Base-by-base conservation (phyloP, 257 asterid species). In the Henckelia pumila region DNA sequence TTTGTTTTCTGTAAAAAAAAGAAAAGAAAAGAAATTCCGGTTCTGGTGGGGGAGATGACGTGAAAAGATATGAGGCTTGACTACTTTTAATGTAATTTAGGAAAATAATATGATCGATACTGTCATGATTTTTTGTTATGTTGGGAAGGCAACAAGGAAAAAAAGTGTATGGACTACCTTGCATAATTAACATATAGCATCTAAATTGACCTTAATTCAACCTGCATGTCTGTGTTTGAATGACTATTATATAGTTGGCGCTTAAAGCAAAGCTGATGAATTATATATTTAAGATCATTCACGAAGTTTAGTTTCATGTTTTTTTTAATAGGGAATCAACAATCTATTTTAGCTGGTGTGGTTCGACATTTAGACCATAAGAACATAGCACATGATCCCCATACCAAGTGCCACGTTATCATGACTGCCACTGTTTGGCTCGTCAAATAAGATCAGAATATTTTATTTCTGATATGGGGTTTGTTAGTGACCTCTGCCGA, bases 301-400 rank as follows among this genome's bases (percentile, higher is more conserved):
- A 68, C 49, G 55, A 23, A 63, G 72, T 28, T 35, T 44, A 67
- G 14, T 53, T 72, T 64, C 33, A 53, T 26, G 5, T 64, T 37
- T 71, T 37, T 76, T 77, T 11, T 40, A 33, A 68, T 79, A 93
- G 99, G 95, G 71, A 64, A 81, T 68, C 91, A 83, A 62, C 92
- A 85, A 68, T 71, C 87, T 28, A 82, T 94, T 61, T 77, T 94
- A 77, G 86, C 95, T 29, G 85, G 92, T 40, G 88, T 91, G 64
- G 86, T 94, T 77, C 91, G 95, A 65, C 99, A 94, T 83, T 75
- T 94, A 69, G 99, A 94, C 82, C 93, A 88, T 92, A 90, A 94
- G 76, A 94, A 88, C 73, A 83, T 91, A 56, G 80, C 81, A 17
- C 90, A 84, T 64, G 97, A 94, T 77, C 84, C 95, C 20, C 84